These are phyloP conservation scores for Apiospora aurea DNA, from an alignment of 2,329 filamentous ascomycete genomes.

Conservation along the genomic window DNA sequence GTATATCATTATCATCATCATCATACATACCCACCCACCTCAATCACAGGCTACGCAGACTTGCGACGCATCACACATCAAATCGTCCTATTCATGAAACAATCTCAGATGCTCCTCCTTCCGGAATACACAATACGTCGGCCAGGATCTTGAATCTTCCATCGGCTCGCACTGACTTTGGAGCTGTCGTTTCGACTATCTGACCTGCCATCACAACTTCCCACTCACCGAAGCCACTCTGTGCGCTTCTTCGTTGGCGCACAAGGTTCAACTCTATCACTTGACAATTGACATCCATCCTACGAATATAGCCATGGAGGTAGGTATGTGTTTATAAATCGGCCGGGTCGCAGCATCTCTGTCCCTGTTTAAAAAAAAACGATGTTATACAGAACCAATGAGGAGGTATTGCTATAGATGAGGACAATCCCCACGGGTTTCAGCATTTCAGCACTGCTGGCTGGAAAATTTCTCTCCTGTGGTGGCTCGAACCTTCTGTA, in stretches of 20 bases:
- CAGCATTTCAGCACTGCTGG: neutral
- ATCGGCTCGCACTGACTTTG: neutral
- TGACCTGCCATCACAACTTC: conserved; percentile 10
- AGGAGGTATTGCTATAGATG: neutral
- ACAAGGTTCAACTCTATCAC: conserved; percentile 5
- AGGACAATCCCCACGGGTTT: neutral
- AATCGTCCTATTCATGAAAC: conserved; percentile 6
- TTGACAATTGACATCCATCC: neutral
- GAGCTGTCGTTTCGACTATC: conserved; percentile 4
- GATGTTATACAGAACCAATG: neutral
- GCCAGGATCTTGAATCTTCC: neutral
- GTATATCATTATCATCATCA: neutral
- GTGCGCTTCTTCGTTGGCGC: neutral
- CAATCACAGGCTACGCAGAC: neutral
- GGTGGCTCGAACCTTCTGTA: neutral
- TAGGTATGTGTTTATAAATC: neutral
- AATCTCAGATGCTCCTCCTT: neutral
- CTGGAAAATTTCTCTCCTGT: neutral
- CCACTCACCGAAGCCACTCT: neutral
- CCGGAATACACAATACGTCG: neutral
- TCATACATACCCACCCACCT: neutral
- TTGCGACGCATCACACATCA: conserved; percentile 6
- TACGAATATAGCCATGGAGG: neutral
- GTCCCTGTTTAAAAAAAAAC: neutral
- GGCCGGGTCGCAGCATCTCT: neutral